phyloP scores from a whole-genome alignment of 1,139 yeast species.

The Eremothecium cymbalariae region DNA sequence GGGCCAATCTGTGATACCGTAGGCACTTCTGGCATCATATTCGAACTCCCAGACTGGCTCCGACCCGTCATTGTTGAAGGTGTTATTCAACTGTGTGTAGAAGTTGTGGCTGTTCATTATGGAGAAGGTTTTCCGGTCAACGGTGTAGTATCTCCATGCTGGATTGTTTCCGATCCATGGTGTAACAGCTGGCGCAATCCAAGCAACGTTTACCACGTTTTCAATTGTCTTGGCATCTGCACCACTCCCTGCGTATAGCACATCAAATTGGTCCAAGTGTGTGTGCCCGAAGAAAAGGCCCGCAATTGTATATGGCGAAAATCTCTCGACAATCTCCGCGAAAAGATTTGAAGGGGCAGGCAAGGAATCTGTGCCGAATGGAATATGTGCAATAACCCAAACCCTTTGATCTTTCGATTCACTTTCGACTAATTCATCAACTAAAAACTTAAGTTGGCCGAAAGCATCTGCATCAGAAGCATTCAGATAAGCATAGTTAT shows the following conservation, averaged over 20 bases:
- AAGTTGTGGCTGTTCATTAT: conserved; percentile 53
- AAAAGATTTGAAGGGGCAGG: conserved; percentile 56
- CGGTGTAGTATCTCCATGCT: conserved; percentile 64
- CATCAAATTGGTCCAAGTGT: conserved; percentile 58
- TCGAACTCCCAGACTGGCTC: conserved; percentile 51
- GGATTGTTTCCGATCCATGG: conserved; percentile 56
- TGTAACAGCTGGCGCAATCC: conserved; percentile 61
- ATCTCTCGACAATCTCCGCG: conserved; percentile 52
- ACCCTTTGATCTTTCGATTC: conserved; percentile 53
- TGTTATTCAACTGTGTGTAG: conserved; percentile 46
- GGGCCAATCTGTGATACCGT: conserved; percentile 45
- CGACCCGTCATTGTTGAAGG: conserved; percentile 40
- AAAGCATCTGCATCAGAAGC: conserved; percentile 51
- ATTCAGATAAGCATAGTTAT: conserved; percentile 55
- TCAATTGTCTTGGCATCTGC: conserved; percentile 34
- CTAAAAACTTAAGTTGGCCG: conserved; percentile 55
- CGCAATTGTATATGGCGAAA: conserved; percentile 62
- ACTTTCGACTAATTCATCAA: conserved; percentile 51
- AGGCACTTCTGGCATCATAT: conserved; percentile 46
- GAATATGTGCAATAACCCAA: conserved; percentile 67
- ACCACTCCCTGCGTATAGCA: conserved; percentile 41
- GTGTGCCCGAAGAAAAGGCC: conserved; percentile 67
- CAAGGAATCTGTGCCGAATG: conserved; percentile 50
- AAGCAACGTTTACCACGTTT: conserved; percentile 48
- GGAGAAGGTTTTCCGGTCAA: conserved; percentile 54